Evolutionary conservation across 371 early-diverging fungal species (phyloP), one percentile per base, ranked within the genome.

Genomic region (Phascolomyces articulosus): DNA sequence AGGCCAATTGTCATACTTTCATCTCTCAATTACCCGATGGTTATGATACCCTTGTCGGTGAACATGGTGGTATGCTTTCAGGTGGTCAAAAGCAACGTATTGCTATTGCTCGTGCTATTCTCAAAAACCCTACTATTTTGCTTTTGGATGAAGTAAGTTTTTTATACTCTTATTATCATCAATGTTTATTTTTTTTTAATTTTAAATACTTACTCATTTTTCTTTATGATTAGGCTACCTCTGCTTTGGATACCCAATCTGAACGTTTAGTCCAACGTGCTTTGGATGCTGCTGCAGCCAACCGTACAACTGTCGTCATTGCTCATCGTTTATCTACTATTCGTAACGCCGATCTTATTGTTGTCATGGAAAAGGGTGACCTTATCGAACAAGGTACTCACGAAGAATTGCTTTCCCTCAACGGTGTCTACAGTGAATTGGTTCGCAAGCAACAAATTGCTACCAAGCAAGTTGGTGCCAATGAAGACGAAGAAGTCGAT

Each of bases 231-330:
- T 86, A 88, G 78, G 90, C 95, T 65, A 93, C 93, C 2, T 87
- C 90, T 67, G 89, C 91, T 34, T 59, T 94, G 49, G 92, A 92
- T 69, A 87, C 91, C 0, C 82, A 87, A 64, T 90, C 91, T 6
- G 96, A 98, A 70, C 80, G 88, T 27, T 73, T 91, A n/a, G 92
- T 94, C 0, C 93, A 93, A 68, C 74, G 68, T 15, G 92, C 93
- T n/a, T 73, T 93, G 41, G 95, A 95, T 61, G 75, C 69, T 15
- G 95, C 95, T 8, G 41, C 90, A 13, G 63, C 72, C 21, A 84
- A 88, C 47, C 80, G 96, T 24, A 95, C 95, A 0, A 95, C 95
- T 9, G 84, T 98, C 49, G 88, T 95, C 3, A 91, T 97, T 66
- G 96, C 97, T 0, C 97, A 96, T 70, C 85, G 92, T 16, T 75